Evolutionary conservation across 495 filamentous ascomycete genomes (phyloP), one percentile per base, ranked within the genome.

Genomic region (Letharia columbiana): DNA sequence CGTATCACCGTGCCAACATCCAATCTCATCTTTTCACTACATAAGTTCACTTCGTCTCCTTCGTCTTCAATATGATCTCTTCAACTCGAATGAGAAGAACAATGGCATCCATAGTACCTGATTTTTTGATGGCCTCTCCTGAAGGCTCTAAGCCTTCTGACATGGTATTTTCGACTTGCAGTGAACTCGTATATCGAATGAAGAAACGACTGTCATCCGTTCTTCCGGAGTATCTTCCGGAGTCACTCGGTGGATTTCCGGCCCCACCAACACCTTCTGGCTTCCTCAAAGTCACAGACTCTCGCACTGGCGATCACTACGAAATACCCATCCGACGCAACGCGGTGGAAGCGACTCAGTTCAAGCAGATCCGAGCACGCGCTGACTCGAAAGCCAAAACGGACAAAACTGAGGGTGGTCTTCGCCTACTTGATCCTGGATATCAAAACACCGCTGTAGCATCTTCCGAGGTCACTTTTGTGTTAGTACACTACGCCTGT

Each of bases 371-470:
- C 9, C 7, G n/a, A n/a, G 47, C 47, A 7, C 20, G 47, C 1
- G 47, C 18, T 3, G 47, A 49, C 8, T 49, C 47, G 13, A 33
- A 67, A 10, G 31, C 17, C 17, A 42, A 68, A 18, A 40, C 61
- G 8, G 49, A 67, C 8, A 54, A 67, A 8, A 23, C 12, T 0
- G 20, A 65, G 4, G 37, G 58, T 5, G 79, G 79, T 1, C 72
- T 83, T 11, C 68, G 75, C 10, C 65, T 83, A 17, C 74, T 76
- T 20, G 81, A 83, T 67, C 76, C 76, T 10, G 81, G 76, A 1
- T 83, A 76, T 68, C 68, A 72, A 44, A 82, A 83, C 66, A 83
- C 81, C 18, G 80, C 79, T 2, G 78, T 77, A 12, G 75, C 73
- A 31, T 66, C 75, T 63, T 75, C 72, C 23, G 70, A 70, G 31